Percentiles rank a stretch among this genome's conserved stretches.
phyloP scores from a whole-genome alignment of 805 yeast species.

The Wickerhamomyces bisporus region DNA sequence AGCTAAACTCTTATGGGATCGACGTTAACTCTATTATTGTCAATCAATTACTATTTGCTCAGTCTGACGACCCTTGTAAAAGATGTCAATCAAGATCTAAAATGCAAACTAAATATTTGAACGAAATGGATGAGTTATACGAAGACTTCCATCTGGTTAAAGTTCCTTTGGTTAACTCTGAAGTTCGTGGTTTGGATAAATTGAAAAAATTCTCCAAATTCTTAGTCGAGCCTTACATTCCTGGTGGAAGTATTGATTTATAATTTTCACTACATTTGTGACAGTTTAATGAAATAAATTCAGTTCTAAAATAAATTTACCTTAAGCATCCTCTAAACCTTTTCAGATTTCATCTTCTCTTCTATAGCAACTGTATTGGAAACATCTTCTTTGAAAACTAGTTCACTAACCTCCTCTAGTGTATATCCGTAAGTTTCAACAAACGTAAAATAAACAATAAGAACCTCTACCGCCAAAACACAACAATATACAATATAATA shows the following conservation, averaged over 20 bases:
- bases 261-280: not conserved
- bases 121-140: constrained; percentile 91
- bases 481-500: constrained; percentile 27
- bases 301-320: too few relatives aligned
- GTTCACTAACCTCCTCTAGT: constrained; percentile 22
- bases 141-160: constrained; percentile 96
- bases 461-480: constrained; percentile 21
- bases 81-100: constrained; percentile 91
- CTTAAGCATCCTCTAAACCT: too few relatives aligned
- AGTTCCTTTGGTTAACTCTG: constrained; percentile 92
- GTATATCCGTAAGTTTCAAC: constrained; percentile 29
- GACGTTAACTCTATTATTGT: constrained; percentile 96
- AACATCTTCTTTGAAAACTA: not conserved
- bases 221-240: constrained; percentile 72
- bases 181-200: constrained; percentile 88
- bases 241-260: constrained; percentile 32
- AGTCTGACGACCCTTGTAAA: constrained; percentile 67
- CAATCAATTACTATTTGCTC: constrained; percentile 89
- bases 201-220: constrained; percentile 79
- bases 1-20: constrained; percentile 88
- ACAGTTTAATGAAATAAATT: too few relatives aligned
- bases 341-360: too few relatives aligned
- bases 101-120: constrained; percentile 93
- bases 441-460: constrained; percentile 23
- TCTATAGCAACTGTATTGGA: too few relatives aligned